phyloP scores from a whole-genome alignment of 306 rosid genomes.

The Trichosanthes cucumerina region DNA sequence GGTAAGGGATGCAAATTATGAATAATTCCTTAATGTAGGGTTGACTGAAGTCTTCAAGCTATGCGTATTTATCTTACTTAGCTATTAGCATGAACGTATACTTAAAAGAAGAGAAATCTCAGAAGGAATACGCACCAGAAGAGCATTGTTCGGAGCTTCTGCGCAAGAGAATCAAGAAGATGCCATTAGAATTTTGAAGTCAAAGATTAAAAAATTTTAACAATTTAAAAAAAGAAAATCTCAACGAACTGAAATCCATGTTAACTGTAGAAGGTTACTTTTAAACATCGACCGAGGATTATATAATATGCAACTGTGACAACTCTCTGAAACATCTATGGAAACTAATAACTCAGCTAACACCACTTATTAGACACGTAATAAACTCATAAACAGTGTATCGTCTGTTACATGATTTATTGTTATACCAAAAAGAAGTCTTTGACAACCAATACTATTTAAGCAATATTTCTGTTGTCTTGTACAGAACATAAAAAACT shows the following conservation, averaged over 20 bases:
- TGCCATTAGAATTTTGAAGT: conserved; percentile 1
- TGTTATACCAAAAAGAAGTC: not conserved
- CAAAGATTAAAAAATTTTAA: not conserved
- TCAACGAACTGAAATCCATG: not conserved
- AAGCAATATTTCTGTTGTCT: not conserved
- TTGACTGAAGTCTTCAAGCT: not conserved
- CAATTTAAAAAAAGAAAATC: not conserved
- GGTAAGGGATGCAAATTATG: not conserved
- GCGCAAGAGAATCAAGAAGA: conserved; percentile 27
- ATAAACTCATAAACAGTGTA: not conserved
- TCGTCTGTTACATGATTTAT: not conserved
- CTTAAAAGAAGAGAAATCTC: conserved; percentile 1
- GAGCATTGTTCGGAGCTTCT: conserved; percentile 47
- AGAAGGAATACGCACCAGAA: conserved; percentile 43
- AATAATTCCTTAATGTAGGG: not conserved
- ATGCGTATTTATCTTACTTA: not conserved
- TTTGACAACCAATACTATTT: not conserved
- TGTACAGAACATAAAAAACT: not conserved
- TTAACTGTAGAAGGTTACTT: not conserved
- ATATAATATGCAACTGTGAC: not conserved
- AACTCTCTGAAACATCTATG: not conserved
- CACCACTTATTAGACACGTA: not conserved
- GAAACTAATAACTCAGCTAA: not conserved
- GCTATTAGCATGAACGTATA: not conserved
- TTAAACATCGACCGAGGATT: not conserved